Evolutionary conservation across 2,329 filamentous ascomycete genomes (phyloP).

Genomic region (Ophiostoma australiae): DNA sequence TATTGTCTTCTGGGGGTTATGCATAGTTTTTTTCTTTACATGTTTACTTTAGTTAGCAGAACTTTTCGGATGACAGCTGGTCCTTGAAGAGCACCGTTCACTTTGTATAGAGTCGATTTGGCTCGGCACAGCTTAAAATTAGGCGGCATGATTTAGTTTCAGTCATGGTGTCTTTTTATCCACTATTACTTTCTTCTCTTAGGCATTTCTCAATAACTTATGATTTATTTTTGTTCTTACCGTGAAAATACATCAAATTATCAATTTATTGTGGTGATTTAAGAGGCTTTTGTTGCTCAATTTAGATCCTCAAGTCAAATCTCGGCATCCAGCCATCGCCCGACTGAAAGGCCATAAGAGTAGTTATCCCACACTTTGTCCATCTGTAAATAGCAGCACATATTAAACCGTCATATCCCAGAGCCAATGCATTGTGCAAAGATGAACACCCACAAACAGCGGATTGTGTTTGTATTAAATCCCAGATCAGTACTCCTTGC

Average conservation of each 20-base stretch:
- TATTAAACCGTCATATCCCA: background rate
- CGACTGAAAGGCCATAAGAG: background rate
- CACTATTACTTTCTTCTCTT: background rate
- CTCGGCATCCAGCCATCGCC: background rate
- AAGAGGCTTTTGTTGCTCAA: background rate
- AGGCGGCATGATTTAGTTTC: background rate
- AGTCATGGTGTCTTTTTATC: background rate
- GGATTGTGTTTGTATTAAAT: background rate
- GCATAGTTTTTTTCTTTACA: no score
- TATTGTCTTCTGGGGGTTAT: no score
- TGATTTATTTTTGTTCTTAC: no score
- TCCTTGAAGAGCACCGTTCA: background rate
- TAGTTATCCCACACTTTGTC: background rate
- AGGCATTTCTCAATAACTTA: no score
- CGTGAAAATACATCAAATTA: no score
- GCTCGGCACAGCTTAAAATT: background rate
- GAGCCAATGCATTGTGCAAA: background rate
- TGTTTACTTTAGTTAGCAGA: background rate
- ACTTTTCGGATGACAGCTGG: background rate
- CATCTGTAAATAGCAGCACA: background rate
- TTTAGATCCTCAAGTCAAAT: background rate
- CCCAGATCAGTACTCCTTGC: slow-evolving; percentile 1
- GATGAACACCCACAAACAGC: background rate
- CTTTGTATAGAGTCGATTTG: background rate
- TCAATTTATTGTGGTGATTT: no score